phyloP scores from a whole-genome alignment of 495 filamentous ascomycete genomes.

The Aspergillus affinis region DNA sequence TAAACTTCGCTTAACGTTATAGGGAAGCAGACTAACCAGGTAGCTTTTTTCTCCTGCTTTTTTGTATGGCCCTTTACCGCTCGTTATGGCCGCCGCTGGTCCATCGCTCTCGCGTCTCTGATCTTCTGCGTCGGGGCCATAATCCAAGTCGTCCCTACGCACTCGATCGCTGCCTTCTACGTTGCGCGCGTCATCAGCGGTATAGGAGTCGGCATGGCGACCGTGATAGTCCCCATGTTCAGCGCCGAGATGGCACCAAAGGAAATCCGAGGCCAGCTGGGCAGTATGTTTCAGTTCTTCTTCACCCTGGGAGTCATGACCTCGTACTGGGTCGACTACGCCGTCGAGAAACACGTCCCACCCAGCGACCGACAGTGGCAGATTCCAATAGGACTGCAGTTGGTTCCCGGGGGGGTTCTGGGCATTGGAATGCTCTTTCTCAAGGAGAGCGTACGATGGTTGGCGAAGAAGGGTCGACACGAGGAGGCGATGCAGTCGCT shows the following conservation, averaged over 20 bases:
- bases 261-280: conserved; percentile 52
- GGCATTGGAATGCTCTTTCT: conserved; percentile 45
- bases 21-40: not conserved
- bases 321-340: conserved; percentile 55
- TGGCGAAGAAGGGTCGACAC: conserved; percentile 48
- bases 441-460: conserved; percentile 51
- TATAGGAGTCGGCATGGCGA: conserved; percentile 54
- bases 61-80: conserved; percentile 19
- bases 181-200: conserved; percentile 52
- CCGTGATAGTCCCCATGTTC: conserved; percentile 55
- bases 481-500: conserved; percentile 50
- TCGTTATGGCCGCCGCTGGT: conserved; percentile 44
- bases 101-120: conserved; percentile 38
- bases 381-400: conserved; percentile 53
- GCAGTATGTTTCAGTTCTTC: conserved; percentile 46
- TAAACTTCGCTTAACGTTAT: too few relatives aligned
- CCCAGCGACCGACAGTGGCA: conserved; percentile 49
- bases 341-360: conserved; percentile 36
- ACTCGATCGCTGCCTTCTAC: conserved; percentile 47
- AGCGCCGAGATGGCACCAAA: conserved; percentile 55
- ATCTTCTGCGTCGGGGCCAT: conserved; percentile 47
- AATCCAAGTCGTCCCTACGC: conserved; percentile 41
- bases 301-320: conserved; percentile 50
- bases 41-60: conserved; percentile 25
- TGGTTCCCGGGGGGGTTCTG: conserved; percentile 47